phyloP scores from a whole-genome alignment of 2,329 filamentous ascomycete genomes.

The Shiraia sp. region DNA sequence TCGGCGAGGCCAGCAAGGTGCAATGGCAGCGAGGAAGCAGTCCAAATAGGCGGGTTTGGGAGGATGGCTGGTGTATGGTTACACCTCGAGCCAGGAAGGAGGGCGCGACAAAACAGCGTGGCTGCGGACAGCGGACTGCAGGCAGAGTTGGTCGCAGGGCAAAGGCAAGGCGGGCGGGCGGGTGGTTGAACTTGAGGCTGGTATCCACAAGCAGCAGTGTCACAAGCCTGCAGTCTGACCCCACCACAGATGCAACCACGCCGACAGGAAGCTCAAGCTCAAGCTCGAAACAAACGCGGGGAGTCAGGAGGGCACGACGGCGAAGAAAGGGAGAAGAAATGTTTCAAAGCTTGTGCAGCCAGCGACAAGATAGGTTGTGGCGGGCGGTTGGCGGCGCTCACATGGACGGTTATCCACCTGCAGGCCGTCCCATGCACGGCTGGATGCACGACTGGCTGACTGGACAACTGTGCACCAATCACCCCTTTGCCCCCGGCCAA shows the following conservation, averaged over 20 bases:
- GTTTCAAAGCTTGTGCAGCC: constrained; percentile 35
- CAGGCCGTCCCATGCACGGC: constrained; percentile 21
- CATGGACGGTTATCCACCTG: constrained; percentile 26
- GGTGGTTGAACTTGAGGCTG: constrained; percentile 11
- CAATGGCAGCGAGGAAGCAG: constrained; percentile 1
- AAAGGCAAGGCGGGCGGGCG: constrained; percentile 13
- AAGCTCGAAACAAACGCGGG: constrained; percentile 10
- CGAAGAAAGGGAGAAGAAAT: constrained; percentile 7
- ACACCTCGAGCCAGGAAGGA: constrained; percentile 17
- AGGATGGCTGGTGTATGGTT: constrained; percentile 12
- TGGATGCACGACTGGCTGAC: constrained; percentile 15
- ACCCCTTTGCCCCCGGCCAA: constrained; percentile 32
- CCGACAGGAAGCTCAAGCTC: constrained; percentile 4
- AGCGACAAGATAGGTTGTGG: constrained; percentile 33
- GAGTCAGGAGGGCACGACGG: constrained; percentile 7
- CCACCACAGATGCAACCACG: constrained; percentile 22
- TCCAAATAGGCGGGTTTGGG: constrained; percentile 9
- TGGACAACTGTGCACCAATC: constrained; percentile 30
- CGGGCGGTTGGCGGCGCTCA: constrained; percentile 32
- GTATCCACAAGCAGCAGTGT: too few species aligned
- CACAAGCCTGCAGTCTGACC: constrained; percentile 14
- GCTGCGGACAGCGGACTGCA: constrained; percentile 36
- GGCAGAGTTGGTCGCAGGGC: constrained; percentile 28
- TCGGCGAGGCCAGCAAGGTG: background rate
- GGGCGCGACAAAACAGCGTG: constrained; percentile 27